Evolutionary conservation across 2,329 filamentous ascomycete species (phyloP).

Genomic region (Mycosphaerella arachidis): DNA sequence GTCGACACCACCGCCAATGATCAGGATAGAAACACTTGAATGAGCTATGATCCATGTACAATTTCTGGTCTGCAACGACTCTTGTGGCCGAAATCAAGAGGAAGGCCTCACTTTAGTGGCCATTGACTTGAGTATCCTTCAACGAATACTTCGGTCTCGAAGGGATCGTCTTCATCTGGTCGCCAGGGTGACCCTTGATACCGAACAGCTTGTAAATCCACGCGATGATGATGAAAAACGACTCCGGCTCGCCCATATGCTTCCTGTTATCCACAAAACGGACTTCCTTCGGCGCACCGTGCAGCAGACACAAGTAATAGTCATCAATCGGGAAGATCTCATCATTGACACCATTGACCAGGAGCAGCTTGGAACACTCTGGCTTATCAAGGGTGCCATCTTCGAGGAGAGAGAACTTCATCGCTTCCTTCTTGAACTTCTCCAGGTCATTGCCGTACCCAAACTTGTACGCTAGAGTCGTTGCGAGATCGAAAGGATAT

Average conservation of each 20-base stretch:
- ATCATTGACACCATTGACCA: slow-evolving; percentile 57
- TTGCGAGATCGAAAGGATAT: slow-evolving; percentile 56
- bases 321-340: slow-evolving; percentile 62
- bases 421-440: slow-evolving; percentile 47
- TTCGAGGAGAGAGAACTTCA: slow-evolving; percentile 52
- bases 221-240: slow-evolving; percentile 45
- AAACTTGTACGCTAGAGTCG: slow-evolving; percentile 49
- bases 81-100: neutral
- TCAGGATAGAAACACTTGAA: neutral
- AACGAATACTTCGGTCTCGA: slow-evolving; percentile 43
- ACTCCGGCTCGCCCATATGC: slow-evolving; percentile 51
- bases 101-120: neutral
- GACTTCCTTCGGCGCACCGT: slow-evolving; percentile 51
- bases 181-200: slow-evolving; percentile 38
- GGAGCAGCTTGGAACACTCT: slow-evolving; percentile 46
- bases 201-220: slow-evolving; percentile 49
- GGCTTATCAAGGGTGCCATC: slow-evolving; percentile 52
- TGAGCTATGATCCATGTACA: neutral
- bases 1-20: neutral
- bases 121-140: neutral
- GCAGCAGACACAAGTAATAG: slow-evolving; percentile 51
- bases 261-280: slow-evolving; percentile 42
- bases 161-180: slow-evolving; percentile 46
- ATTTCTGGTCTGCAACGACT: neutral
- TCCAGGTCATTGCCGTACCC: slow-evolving; percentile 40